Base-by-base conservation (phyloP, 1,284 basidiomycete species). In the Athelia psychrophila region DNA sequence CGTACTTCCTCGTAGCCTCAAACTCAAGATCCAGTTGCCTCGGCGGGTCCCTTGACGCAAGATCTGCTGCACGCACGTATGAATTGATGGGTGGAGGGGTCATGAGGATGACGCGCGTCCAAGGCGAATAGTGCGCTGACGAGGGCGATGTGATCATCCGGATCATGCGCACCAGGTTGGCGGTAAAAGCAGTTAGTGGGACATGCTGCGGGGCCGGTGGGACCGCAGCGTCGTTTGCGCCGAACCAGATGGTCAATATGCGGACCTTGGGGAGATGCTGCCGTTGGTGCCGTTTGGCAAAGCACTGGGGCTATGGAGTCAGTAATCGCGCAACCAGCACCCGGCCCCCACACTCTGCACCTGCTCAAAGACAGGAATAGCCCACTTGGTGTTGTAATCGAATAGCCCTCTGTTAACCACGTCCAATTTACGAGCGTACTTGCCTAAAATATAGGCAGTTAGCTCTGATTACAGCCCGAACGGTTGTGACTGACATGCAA, bases 361-460 rank as follows among this genome's bases (percentile, higher is more conserved):
- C 77, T 88, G 83, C 61, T 90, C 79, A 55, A 94, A 81, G 27
- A 91, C 78, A 1, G 88, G 87, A 22, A 93, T 72, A 2, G 78
- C 86, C 91, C 92, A 94, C 38, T 87, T 83, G 0, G 89, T 87
- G 62, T 90, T 94, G 68, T 94, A 95, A 2, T 93, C 92, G 53
- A 80, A 76, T 10, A 83, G 69, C 5, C 93, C 93, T 38, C 93
- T 82, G 65, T 94, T 94, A 49, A 95, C 59, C 13, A 95, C 82
- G 62, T 95, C 93, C 25, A 93, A 69, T 64, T 86, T 89, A 52
- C 93, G 77, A 33, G 79, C 78, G 67, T 93, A 95, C 2, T 76
- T 78, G 68, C 87, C 90, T 91, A 58, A 50, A 13, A 12, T 30
- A 13, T 22, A 9, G 25, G 44, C 45, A 50, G 36, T 54, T 57